Conservation (phyloP, 2,329 filamentous ascomycete genomes). For the Mycosphaerelloides madeirae region DNA sequence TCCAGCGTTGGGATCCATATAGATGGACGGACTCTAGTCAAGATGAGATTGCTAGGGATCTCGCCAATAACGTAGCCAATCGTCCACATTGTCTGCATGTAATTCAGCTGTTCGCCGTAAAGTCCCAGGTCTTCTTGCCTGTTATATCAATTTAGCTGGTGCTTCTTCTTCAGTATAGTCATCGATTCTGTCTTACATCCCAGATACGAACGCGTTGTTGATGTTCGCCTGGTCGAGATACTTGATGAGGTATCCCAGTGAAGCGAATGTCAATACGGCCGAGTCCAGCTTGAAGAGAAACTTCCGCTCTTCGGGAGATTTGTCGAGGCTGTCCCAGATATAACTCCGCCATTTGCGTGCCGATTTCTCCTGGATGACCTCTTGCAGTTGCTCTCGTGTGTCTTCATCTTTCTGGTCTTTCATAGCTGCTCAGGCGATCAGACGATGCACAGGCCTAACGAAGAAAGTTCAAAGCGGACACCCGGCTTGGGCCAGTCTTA, state of each 20-base stretch:
- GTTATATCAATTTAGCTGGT: conserved; percentile 49
- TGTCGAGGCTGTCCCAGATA: conserved; percentile 52
- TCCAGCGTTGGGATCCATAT: conserved; percentile 48
- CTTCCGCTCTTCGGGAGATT: conserved; percentile 45
- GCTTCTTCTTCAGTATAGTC: conserved; percentile 40
- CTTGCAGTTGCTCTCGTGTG: no score
- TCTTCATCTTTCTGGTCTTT: no score
- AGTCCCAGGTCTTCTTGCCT: conserved; percentile 53
- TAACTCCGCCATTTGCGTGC: conserved; percentile 26
- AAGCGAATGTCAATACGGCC: conserved; percentile 14
- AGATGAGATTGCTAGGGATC: conserved; percentile 46
- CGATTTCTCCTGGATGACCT: no score
- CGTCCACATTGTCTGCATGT: not conserved
- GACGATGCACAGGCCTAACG: no score
- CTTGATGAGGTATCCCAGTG: conserved; percentile 46
- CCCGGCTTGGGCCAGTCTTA: no score
- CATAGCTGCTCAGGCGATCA: no score
- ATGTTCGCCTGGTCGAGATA: conserved; percentile 37
- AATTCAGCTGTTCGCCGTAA: conserved; percentile 33
- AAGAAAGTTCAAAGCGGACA: no score
- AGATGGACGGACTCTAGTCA: conserved; percentile 46
- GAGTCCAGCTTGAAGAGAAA: conserved; percentile 49
- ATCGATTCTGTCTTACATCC: conserved; percentile 38
- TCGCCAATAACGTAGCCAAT: conserved; percentile 30
- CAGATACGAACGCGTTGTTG: conserved; percentile 45